These are phyloP conservation scores for Pichia thaimueangensis DNA, from an alignment of 805 yeast genomes.

Conservation along the genomic window DNA sequence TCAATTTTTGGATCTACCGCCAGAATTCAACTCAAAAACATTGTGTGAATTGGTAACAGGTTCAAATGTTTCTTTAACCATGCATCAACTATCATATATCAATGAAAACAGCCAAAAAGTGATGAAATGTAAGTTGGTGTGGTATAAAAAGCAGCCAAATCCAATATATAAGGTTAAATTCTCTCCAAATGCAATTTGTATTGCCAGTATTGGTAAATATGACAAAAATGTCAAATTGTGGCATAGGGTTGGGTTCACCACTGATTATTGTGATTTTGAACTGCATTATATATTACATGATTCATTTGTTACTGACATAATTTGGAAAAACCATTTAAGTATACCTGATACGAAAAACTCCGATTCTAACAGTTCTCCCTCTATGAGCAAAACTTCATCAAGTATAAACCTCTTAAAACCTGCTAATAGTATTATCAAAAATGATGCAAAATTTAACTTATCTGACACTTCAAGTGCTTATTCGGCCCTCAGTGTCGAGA, in stretches of 20 bases:
- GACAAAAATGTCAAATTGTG: conserved; percentile 72
- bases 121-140: conserved; percentile 27
- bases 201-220: conserved; percentile 56
- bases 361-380: not conserved
- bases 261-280: conserved; percentile 58
- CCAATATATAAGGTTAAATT: conserved; percentile 53
- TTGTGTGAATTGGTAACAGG: conserved; percentile 57
- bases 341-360: conserved; percentile 7
- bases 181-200: conserved; percentile 60
- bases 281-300: conserved; percentile 64
- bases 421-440: conserved; percentile 25
- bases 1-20: conserved; percentile 27
- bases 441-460: conserved; percentile 12
- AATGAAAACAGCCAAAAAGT: conserved; percentile 15
- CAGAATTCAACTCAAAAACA: conserved; percentile 31
- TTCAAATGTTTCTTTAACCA: conserved; percentile 40
- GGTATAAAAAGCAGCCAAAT: conserved; percentile 51
- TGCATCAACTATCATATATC: conserved; percentile 43
- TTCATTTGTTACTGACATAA: conserved; percentile 44
- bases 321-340: conserved; percentile 42
- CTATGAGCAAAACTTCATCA: conserved; percentile 9
- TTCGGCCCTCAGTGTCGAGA: conserved; percentile 4
- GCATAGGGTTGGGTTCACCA: conserved; percentile 66
- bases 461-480: conserved; percentile 6
- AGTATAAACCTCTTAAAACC: conserved; percentile 21